These are phyloP conservation scores for Friedmanniomyces simplex DNA, from an alignment of 495 filamentous ascomycete species.

Conservation along the genomic window DNA sequence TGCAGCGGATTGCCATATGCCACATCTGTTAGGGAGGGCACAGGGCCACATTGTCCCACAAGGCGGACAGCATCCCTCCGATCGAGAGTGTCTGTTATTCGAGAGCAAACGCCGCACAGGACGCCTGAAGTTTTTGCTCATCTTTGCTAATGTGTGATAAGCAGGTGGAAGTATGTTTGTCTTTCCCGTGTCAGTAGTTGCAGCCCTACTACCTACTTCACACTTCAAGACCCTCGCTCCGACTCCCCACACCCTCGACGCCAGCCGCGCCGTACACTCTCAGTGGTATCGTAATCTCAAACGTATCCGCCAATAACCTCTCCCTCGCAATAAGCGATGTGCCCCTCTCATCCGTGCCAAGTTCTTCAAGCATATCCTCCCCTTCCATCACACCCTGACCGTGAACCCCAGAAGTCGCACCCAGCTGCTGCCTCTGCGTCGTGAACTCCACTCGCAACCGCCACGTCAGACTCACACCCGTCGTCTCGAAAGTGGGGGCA, in stretches of 20 bases:
- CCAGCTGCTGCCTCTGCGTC: slow-evolving; percentile 41
- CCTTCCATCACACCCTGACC: slow-evolving; percentile 17
- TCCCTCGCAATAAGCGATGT: slow-evolving; percentile 61
- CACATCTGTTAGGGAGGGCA: background rate
- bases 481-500: slow-evolving; percentile 84
- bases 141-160: no score
- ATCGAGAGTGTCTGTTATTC: background rate
- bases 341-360: slow-evolving; percentile 62
- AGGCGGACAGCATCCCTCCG: background rate
- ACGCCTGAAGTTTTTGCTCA: background rate
- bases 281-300: slow-evolving; percentile 77
- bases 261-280: slow-evolving; percentile 65
- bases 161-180: no score
- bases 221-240: background rate
- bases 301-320: slow-evolving; percentile 70
- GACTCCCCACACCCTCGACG: slow-evolving; percentile 4
- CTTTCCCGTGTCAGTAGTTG: no score
- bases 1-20: background rate
- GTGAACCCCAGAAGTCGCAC: no score
- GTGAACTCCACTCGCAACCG: slow-evolving; percentile 82
- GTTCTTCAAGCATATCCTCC: slow-evolving; percentile 45
- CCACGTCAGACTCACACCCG: slow-evolving; percentile 76
- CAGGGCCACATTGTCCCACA: background rate
- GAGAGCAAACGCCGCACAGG: background rate
- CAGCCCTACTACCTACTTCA: background rate